phyloP scores from a whole-genome alignment of 768 basidiomycete genomes.

The Trametes cinnabarina region DNA sequence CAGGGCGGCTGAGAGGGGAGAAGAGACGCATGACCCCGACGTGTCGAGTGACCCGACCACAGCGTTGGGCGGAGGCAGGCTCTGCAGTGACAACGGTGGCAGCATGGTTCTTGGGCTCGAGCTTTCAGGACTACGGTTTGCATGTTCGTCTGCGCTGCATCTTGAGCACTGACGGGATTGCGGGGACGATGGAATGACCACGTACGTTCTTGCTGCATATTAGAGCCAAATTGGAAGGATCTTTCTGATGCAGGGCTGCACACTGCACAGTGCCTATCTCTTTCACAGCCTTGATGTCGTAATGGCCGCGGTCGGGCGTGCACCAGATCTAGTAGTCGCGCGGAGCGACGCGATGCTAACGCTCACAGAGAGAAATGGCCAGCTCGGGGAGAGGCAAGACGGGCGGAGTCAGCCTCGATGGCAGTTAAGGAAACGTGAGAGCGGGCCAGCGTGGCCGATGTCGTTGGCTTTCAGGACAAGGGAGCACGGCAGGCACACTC shows the following conservation, averaged over 20 bases:
- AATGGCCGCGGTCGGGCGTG: neutral
- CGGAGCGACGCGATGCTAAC: neutral
- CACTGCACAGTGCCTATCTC: neutral
- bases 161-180: neutral
- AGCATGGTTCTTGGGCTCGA: neutral
- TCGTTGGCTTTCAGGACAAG: neutral
- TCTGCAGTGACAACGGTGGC: neutral
- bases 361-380: no score
- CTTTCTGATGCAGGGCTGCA: neutral
- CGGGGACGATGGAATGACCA: neutral
- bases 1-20: conserved; percentile 6
- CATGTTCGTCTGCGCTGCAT: neutral
- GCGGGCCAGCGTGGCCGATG: neutral
- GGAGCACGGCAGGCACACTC: conserved; percentile 6
- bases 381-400: no score
- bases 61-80: neutral
- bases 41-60: neutral
- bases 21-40: conserved; percentile 1
- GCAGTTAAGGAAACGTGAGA: neutral
- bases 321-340: neutral
- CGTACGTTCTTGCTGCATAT: conserved; percentile 9
- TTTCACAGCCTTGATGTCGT: neutral
- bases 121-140: neutral
- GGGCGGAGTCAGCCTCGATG: no score
- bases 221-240: neutral